Evolutionary conservation across 2,329 filamentous ascomycete genomes (phyloP).

Genomic region (Pseudocercospora fijiensis): DNA sequence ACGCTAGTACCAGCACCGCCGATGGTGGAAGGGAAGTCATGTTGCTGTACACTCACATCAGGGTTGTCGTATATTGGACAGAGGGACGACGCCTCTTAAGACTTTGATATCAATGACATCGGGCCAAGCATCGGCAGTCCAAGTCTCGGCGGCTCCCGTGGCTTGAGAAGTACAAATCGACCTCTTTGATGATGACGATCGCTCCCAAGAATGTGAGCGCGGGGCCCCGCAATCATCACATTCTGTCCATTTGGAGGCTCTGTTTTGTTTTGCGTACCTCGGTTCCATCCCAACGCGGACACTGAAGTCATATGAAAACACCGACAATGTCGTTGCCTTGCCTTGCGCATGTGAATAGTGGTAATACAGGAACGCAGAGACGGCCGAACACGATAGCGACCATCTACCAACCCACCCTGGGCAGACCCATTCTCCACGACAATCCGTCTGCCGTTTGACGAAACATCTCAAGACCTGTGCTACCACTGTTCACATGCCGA

Average conservation of each 20-base stretch:
- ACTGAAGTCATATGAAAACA: slow-evolving; percentile 5
- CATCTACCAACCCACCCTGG: slow-evolving; percentile 4
- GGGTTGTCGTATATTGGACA: background rate
- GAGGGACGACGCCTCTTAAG: slow-evolving; percentile 6
- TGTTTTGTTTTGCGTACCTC: slow-evolving; percentile 12
- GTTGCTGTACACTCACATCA: background rate
- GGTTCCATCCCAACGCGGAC: background rate
- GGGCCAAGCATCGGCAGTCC: slow-evolving; percentile 11
- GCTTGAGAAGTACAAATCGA: slow-evolving; percentile 9
- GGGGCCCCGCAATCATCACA: slow-evolving; percentile 14
- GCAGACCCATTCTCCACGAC: slow-evolving; percentile 10
- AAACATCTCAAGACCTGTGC: background rate
- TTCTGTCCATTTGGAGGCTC: slow-evolving; percentile 11
- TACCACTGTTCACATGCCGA: background rate
- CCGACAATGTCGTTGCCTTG: background rate
- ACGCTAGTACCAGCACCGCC: slow-evolving; percentile 9
- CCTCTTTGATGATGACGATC: slow-evolving; percentile 10
- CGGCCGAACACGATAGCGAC: slow-evolving; percentile 12
- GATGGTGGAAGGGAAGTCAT: slow-evolving; percentile 16
- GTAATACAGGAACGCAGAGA: background rate
- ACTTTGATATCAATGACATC: slow-evolving; percentile 16
- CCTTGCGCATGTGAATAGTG: background rate
- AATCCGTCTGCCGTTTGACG: background rate
- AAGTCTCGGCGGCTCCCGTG: slow-evolving; percentile 11
- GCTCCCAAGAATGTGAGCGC: slow-evolving; percentile 7